Evolutionary conservation across 2,329 filamentous ascomycete genomes (phyloP), one percentile per base, ranked within the genome.

Genomic region (Elsinoe ampelina): DNA sequence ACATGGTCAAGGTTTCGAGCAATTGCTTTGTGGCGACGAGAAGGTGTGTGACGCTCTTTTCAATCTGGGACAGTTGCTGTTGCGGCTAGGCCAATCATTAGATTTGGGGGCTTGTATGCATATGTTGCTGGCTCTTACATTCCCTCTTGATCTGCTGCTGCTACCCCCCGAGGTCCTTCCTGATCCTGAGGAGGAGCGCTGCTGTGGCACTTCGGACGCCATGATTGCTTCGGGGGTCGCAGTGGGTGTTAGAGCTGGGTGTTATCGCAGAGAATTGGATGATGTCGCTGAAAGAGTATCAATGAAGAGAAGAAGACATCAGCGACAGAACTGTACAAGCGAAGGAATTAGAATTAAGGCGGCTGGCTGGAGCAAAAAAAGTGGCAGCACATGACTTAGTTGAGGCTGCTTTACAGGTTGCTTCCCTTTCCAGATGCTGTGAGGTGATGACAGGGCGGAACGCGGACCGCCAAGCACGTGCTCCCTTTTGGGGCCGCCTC

Each of bases 11-110:
- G 5, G 92, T 98, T 75, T 98, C 93, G 60, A 98, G 85, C 2
- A 98, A 84, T 73, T 97, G 91, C 71, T 98, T 98, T 34, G 93
- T 98, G 35, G 93, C 93, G 63, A 98, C 92, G 35, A 98, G 84
- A 43, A 98, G 86, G 70, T 98, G 93, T 10, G 92, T 96, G 62
- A 98, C 93, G 70, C 91, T 96, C 77, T 96, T 97, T 76, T 98
- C 93, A 72, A 98, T 98, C 72, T 95, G 92, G 54, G 92, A 96
- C 63, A 98, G 80, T 64, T 89, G 78, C 77, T 88, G 77, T 76
- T 84, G 76, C 72, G 83, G 77, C 85, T 87, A 67, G 61, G 63
- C 36, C 32, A 38, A 11, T 26, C 34, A 30, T 52, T 17, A 52
- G 48, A 8, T 5, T 5, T 26, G 15, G n/a, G 7, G 1, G 17